Base-by-base conservation (phyloP, 345 rosid species). In the Eucalyptus regnans region DNA sequence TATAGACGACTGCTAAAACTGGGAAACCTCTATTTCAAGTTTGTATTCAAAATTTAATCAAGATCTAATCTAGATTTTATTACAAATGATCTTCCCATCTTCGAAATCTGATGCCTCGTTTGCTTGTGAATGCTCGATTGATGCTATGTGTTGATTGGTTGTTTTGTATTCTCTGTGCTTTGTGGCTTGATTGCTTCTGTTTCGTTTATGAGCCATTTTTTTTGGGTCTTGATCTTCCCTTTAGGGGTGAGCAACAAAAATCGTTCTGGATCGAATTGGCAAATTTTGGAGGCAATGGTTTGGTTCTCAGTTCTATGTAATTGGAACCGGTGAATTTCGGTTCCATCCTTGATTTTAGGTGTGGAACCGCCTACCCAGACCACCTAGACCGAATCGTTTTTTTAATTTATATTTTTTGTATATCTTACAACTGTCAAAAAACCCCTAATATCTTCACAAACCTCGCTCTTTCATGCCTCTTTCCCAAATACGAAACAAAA, bases 221-320 rank as follows among this genome's bases (percentile, higher is more conserved):
- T 64, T 7, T 64, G 76, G 3, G 0, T 64, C 37, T n/a, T 3
- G 76, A 64, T 64, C 76, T 64, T n/a, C 18, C 76, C 37, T 22
- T 56, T 22, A 56, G 25, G 27, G 62, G 5, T 56, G 29, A 22
- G 62, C 62, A 56, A 56, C 1, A 22, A 23, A 54, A 22, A 56
- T 2, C 27, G 1, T 56, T 56, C 1, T 4, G 12, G 27, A 22
- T 27, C 12, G 0, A 56, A 22, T 23, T 8, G 27, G 6, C 29
- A 22, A 9, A 8, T 56, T 56, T 56, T 56, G 29, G 62, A 22
- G 62, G 62, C 62, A 56, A 4, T 56, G 29, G 62, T 56, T 9
- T 6, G 3, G 29, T 56, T 56, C 12, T 22, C 12, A 23, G 0
- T 56, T 56, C 62, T 23, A 56, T 56, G 62, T 56, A 56, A 56